These are phyloP conservation scores for Myriosclerotinia scirpicola DNA, from an alignment of 2,329 filamentous ascomycete genomes.

Conservation along the genomic window DNA sequence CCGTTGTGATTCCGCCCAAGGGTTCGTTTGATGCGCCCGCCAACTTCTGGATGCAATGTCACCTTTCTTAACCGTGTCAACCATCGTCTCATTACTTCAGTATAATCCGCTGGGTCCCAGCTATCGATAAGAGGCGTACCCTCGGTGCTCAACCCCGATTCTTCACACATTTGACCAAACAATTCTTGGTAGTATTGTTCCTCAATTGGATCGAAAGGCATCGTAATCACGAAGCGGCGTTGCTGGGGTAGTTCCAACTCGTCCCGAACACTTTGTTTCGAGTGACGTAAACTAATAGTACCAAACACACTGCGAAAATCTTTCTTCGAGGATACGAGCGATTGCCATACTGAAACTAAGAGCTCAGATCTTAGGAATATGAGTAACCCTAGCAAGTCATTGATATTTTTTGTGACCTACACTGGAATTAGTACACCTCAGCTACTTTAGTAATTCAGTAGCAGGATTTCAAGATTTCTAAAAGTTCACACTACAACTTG, in stretches of 20 bases:
- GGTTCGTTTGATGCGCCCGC: conserved; percentile 59
- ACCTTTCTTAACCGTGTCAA: conserved; percentile 76
- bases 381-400: conserved; percentile 77
- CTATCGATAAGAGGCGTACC: conserved; percentile 54
- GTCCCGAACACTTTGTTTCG: conserved; percentile 74
- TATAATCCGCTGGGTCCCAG: conserved; percentile 61
- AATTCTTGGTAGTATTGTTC: conserved; percentile 82
- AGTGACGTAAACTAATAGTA: conserved; percentile 76
- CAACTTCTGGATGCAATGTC: conserved; percentile 82
- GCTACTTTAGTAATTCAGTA: background rate
- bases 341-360: conserved; percentile 71
- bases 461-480: background rate
- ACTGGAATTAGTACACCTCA: background rate
- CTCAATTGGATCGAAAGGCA: conserved; percentile 87
- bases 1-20: conserved; percentile 52
- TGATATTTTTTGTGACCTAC: conserved; percentile 60
- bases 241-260: conserved; percentile 81
- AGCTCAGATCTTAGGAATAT: conserved; percentile 79
- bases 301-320: conserved; percentile 70
- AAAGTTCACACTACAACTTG: background rate
- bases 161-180: conserved; percentile 72
- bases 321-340: conserved; percentile 56
- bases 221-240: conserved; percentile 80
- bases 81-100: conserved; percentile 77
- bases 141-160: conserved; percentile 59